Percentiles rank a stretch among this genome's conserved stretches.
These are phyloP conservation scores for Cairneyella variabilis DNA, from an alignment of 495 filamentous ascomycete species.

Conservation along the genomic window DNA sequence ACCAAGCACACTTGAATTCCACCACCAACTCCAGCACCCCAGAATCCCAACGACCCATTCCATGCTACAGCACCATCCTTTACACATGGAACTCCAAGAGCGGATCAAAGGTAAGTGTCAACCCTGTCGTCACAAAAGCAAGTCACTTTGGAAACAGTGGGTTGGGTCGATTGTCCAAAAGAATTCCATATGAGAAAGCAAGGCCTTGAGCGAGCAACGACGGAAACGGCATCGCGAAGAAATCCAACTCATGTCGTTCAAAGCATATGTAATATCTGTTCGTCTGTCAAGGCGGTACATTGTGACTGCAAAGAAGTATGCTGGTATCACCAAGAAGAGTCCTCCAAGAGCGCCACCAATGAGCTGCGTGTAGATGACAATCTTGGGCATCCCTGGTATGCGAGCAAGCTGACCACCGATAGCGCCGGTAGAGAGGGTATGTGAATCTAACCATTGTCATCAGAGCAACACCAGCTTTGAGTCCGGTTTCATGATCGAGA, in stretches of 20 bases:
- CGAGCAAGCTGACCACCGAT: background rate
- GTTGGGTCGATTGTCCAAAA: background rate
- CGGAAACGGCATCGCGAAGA: background rate
- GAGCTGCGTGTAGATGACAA: background rate
- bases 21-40: too few relatives aligned
- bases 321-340: background rate
- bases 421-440: background rate
- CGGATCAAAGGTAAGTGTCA: background rate
- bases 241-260: background rate
- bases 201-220: background rate
- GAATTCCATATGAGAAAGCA: background rate
- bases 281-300: background rate
- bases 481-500: background rate
- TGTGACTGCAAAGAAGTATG: background rate
- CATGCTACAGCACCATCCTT: background rate
- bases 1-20: too few relatives aligned
- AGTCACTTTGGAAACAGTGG: background rate
- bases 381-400: background rate
- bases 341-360: background rate
- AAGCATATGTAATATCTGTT: background rate
- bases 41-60: background rate
- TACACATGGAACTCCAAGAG: background rate
- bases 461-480: background rate
- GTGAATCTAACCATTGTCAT: background rate
- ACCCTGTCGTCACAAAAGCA: background rate